These are phyloP conservation scores for Pseudisothecium myosuroides DNA, from an alignment of 225 moss, liverwort and hornwort genomes.

Conservation along the genomic window DNA sequence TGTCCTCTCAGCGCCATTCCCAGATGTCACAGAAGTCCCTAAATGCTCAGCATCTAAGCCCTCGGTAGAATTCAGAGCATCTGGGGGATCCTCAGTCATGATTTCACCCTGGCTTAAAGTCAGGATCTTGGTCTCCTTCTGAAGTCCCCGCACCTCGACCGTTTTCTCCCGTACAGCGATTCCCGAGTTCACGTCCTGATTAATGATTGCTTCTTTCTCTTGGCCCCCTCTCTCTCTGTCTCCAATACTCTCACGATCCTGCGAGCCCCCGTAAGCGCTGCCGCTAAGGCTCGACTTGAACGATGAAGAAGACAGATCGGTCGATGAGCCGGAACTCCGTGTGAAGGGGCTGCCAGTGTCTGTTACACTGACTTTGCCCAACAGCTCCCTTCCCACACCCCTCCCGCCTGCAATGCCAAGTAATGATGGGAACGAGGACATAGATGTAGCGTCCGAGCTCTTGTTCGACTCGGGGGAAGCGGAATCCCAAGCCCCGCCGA, in stretches of 20 bases:
- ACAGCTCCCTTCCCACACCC: conserved; percentile 6
- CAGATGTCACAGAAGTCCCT: not conserved
- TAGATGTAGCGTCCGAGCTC: conserved; percentile 1
- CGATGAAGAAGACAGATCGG: conserved; percentile 45
- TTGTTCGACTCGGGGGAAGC: conserved; percentile 3
- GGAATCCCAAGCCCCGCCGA: conserved; percentile 11
- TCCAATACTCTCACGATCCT: conserved; percentile 24
- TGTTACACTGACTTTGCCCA: conserved; percentile 6
- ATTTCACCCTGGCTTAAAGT: not conserved
- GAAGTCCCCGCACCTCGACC: not conserved
- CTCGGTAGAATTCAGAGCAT: not conserved
- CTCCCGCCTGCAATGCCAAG: conserved; percentile 19
- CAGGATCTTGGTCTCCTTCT: not conserved
- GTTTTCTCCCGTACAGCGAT: not conserved
- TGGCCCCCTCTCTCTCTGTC: conserved; percentile 20
- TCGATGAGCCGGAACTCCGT: conserved; percentile 30
- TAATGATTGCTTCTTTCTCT: conserved; percentile 4
- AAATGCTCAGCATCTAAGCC: conserved; percentile 1
- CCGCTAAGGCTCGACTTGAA: conserved; percentile 37
- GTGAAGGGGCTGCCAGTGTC: conserved; percentile 26
- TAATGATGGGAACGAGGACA: conserved; percentile 25
- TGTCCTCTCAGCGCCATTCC: conserved; percentile 7
- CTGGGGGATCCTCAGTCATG: conserved; percentile 38
- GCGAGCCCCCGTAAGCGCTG: conserved; percentile 31
- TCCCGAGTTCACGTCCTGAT: not conserved